Percentiles rank a stretch among this genome's conserved stretches.
phyloP scores from a whole-genome alignment of 805 yeast species.

The Saccharomycopsis sp. region DNA sequence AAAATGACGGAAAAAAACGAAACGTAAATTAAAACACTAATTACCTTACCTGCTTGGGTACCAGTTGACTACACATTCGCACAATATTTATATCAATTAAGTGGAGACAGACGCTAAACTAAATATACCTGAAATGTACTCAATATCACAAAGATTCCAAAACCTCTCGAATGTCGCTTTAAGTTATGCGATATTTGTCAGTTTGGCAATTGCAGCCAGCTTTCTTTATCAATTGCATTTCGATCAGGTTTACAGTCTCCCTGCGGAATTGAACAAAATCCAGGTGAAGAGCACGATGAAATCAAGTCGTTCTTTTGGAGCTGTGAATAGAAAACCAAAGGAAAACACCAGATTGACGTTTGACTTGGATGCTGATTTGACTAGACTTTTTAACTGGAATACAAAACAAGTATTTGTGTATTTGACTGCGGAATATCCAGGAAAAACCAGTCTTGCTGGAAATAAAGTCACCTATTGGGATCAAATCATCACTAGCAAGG shows the following conservation, averaged over 20 bases:
- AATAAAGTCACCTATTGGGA: conserved; percentile 90
- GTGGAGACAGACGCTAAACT: no score
- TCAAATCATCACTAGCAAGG: conserved; percentile 54
- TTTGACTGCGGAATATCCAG: conserved; percentile 73
- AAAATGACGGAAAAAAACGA: no score
- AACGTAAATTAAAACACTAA: no score
- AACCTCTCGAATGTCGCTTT: conserved; percentile 47
- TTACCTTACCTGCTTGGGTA: no score
- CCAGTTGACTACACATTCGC: no score
- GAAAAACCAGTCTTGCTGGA: conserved; percentile 32
- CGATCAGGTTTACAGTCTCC: conserved; percentile 38
- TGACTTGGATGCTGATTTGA: conserved; percentile 67
- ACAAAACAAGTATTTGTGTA: conserved; percentile 94
- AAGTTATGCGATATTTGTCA: conserved; percentile 42
- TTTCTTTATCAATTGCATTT: conserved; percentile 44
- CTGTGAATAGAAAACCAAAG: conserved; percentile 57
- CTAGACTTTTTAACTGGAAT: conserved; percentile 89
- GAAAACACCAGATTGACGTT: conserved; percentile 70
- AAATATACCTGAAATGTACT: conserved; percentile 38
- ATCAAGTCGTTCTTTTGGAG: conserved; percentile 61
- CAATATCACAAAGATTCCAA: conserved; percentile 41
- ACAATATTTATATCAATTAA: no score
- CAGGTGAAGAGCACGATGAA: conserved; percentile 33
- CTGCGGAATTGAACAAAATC: conserved; percentile 34
- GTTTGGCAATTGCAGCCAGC: conserved; percentile 41